Evolutionary conservation across 148 eudicot genomes (phyloP).

Genomic region (Vaccinium darrowii): DNA sequence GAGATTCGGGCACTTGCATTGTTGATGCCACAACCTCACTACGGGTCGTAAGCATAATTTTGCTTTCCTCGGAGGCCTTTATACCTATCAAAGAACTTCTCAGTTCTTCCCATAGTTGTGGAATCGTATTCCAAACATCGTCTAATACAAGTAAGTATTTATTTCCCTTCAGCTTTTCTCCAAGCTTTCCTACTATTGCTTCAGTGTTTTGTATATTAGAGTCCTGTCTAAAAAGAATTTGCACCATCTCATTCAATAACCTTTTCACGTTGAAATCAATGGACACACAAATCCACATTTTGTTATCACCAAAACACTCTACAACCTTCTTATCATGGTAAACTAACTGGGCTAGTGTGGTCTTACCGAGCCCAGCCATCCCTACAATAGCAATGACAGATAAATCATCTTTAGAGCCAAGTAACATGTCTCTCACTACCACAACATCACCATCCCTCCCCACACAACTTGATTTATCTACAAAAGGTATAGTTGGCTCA

Average conservation of each 20-base stretch:
- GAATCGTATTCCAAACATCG: constrained; percentile 14
- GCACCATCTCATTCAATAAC: constrained; percentile 4
- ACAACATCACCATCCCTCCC: constrained; percentile 14
- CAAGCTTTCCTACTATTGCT: not conserved
- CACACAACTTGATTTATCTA: not conserved
- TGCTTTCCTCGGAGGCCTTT: not conserved
- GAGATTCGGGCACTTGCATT: not conserved
- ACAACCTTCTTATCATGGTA: not conserved
- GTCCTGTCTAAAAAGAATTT: not conserved
- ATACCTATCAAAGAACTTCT: constrained; percentile 1
- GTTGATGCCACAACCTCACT: not conserved
- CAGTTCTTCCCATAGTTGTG: not conserved
- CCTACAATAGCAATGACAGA: not conserved
- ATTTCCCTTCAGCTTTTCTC: not conserved
- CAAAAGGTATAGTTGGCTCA: not conserved
- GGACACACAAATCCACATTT: not conserved
- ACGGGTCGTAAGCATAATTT: constrained; percentile 17
- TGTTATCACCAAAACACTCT: not conserved
- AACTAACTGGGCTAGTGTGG: not conserved
- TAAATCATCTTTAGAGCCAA: not conserved
- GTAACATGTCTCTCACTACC: not conserved
- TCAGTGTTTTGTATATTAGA: not conserved
- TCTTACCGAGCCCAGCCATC: not conserved
- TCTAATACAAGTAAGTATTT: constrained; percentile 23
- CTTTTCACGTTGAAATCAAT: not conserved